Conservation (phyloP, 139 green algal genomes). For the Mesotaenium endlicherianum region DNA sequence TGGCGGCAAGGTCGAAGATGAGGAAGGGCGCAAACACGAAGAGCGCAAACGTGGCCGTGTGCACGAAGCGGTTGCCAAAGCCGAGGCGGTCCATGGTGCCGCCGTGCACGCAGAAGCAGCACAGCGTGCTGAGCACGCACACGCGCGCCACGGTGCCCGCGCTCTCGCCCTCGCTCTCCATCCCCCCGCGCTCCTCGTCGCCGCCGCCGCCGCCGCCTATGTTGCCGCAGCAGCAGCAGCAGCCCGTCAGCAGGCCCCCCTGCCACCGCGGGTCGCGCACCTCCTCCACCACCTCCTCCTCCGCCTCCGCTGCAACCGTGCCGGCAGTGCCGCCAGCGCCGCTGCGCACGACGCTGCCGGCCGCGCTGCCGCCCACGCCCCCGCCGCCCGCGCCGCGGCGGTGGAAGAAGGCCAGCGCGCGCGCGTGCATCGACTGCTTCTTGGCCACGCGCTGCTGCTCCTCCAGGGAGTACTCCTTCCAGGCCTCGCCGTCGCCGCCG, state of each 20-base stretch:
- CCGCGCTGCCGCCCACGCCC: too few relatives aligned
- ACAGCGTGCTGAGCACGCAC: neutral
- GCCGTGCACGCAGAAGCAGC: constrained; percentile 22
- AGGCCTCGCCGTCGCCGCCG: neutral
- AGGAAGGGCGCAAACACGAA: constrained; percentile 16
- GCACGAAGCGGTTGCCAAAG: constrained; percentile 10
- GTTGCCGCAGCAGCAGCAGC: too few relatives aligned
- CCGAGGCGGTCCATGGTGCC: constrained; percentile 9
- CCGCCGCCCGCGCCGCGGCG: too few relatives aligned
- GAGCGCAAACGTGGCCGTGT: constrained; percentile 1
- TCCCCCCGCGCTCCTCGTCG: neutral
- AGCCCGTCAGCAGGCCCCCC: neutral
- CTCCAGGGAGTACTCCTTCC: too few relatives aligned
- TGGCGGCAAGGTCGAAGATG: constrained; percentile 11
- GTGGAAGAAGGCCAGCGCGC: neutral
- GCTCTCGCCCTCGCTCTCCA: neutral
- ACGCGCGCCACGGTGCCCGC: constrained; percentile 1
- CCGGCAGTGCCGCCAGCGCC: too few relatives aligned
- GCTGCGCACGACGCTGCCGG: neutral
- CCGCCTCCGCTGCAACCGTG: too few relatives aligned
- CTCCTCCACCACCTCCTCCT: neutral
- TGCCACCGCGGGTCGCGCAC: neutral
- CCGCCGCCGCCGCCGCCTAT: too few relatives aligned
- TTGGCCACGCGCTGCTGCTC: neutral
- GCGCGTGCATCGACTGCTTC: neutral